These are phyloP conservation scores for Pseudofabraea citricarpa DNA, from an alignment of 2,329 filamentous ascomycete genomes.

Conservation along the genomic window DNA sequence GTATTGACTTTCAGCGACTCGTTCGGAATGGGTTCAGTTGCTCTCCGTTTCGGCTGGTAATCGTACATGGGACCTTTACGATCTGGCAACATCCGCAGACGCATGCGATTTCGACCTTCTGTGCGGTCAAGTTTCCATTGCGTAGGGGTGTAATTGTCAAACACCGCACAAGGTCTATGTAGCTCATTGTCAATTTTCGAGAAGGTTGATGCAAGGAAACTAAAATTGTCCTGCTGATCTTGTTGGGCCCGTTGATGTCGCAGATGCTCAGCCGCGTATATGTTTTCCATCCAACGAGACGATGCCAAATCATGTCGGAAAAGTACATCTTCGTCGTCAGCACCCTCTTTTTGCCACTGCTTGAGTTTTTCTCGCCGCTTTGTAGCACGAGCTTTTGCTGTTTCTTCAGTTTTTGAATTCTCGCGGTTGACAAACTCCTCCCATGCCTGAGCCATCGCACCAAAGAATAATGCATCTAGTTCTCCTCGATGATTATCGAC, in stretches of 20 bases:
- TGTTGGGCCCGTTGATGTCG: constrained; percentile 87
- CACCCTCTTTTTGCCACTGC: constrained; percentile 70
- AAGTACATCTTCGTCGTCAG: constrained; percentile 65
- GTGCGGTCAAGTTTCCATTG: constrained; percentile 96
- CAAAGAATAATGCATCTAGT: constrained; percentile 78
- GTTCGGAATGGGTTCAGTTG: constrained; percentile 36
- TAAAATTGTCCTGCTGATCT: constrained; percentile 87
- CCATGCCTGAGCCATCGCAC: constrained; percentile 76
- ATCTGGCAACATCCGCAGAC: constrained; percentile 80
- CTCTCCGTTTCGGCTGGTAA: constrained; percentile 80
- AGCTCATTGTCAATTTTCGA: constrained; percentile 75
- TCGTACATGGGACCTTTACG: constrained; percentile 61
- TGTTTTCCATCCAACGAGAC: constrained; percentile 90
- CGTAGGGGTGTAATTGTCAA: constrained; percentile 56
- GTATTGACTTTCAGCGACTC: constrained; percentile 31
- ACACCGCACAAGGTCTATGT: constrained; percentile 73
- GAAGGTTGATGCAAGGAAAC: constrained; percentile 71
- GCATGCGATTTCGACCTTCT: constrained; percentile 92
- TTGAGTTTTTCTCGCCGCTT: constrained; percentile 80
- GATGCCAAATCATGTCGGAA: constrained; percentile 83
- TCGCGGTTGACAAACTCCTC: constrained; percentile 81
- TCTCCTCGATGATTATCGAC: constrained; percentile 76
- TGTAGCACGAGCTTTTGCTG: constrained; percentile 61
- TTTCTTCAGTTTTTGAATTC: constrained; percentile 75
- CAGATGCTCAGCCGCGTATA: constrained; percentile 84